Evolutionary conservation across 805 yeast genomes (phyloP), one percentile per base, ranked within the genome.

Genomic region (Kazachstania kunashirensis): DNA sequence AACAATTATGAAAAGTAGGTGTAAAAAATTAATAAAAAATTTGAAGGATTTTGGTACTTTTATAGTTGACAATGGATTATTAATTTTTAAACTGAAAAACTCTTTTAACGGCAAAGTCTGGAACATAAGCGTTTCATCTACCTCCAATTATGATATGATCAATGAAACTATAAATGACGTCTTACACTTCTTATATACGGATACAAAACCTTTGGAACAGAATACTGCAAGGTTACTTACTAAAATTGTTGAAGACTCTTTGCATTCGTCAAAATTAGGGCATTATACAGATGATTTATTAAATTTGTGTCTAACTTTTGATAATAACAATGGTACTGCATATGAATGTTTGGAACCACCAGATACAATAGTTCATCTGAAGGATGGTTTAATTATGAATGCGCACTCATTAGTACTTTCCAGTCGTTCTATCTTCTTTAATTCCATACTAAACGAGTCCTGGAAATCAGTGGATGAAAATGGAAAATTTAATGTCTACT

Each of bases 361-460:
- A 2, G 82, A 78, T 48, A 67, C 73, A 2, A 46, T 47, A 0
- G 55, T 84, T 2, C 45, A 45, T 5, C 53, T 79, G n/a, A 43
- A 57, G 2, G 77, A 74, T 45, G 75, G 73, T 1, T 61, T 13
- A 19, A 3, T 55, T 1, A 23, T 69, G 0, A 38, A 41, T 4
- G 68, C 73, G 6, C 75, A 75, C 48, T 68, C 78, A 2, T 62
- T 65, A 9, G 57, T 84, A 4, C 49, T 86, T n/a, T 50, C 60
- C 4, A 55, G 71, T 0, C 59, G 94, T 40, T 72, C 78, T 32
- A 75, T 73, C 0, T 82, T 68, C 49, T 84, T 86, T 52, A 77
- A 73, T 38, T 66, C 78, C 0, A 44, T 75, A 2, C 64, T 81
- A 24, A 69, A 79, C 0, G 50, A 57, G 0, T 52, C 75, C 33